Evolutionary conservation across 176 grass and related monocot genomes (phyloP), one percentile per base, ranked within the genome.

Genomic region (Aegilops sharonensis): DNA sequence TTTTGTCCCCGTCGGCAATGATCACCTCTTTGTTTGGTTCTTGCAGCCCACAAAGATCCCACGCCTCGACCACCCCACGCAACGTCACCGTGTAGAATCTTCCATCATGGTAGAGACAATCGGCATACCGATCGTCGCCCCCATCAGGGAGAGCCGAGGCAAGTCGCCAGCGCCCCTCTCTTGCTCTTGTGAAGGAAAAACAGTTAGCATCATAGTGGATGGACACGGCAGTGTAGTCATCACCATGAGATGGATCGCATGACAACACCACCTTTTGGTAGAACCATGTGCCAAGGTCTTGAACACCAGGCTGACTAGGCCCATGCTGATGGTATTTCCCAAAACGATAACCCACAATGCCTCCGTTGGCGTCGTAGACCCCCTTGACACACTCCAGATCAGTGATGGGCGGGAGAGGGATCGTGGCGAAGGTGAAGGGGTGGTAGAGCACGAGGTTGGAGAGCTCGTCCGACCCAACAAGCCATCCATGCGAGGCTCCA

Each of bases 401-500:
- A 6, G 68, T 72, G 7, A 72, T 72, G 20, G 68, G 68, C 9
- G 68, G 68, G 35, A 72, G 68, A 40, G 20, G 35, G 9, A 72
- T 40, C 9, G 9, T 72, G 35, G 2, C 8, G 20, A 23, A 72
- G 68, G 68, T 40, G 68, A 72, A 72, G 36, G 68, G 68, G 20
- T 72, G 36, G 35, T 40, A 72, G 68, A 31, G 30, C 30, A 31
- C 30, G 2, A 31, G 30, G 30, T 54, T 66, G 2, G 78, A 36
- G 59, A 50, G 3, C 7, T 75, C 27, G 5, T 81, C 61, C 0
- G 1, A 70, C 0, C 37, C 11, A 11, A 66, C 5, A 5, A 81
- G 78, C 78, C 68, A 87, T 4, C 78, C 78, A 6, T 81, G 78
- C 10, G 78, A 87, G 30, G 78, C 40, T 67, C 79, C 18, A 2